Evolutionary conservation across 23 red algal species (phyloP).

Genomic region (Cyanidioschyzon merolae): DNA sequence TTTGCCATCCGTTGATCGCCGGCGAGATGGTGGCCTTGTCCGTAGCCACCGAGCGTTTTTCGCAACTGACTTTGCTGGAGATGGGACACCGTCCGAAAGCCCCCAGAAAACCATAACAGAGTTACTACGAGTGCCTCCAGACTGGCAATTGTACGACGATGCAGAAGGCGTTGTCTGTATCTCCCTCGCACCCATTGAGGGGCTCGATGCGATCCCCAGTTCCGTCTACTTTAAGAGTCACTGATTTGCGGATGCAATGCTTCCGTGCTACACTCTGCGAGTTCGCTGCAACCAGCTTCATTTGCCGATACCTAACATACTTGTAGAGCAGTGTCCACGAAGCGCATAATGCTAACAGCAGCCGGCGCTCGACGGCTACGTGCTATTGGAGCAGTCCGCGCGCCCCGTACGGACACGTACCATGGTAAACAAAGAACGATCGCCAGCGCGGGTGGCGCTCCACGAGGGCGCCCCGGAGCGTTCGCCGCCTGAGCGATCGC

Average conservation of each 20-base stretch:
- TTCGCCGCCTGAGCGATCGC: no score
- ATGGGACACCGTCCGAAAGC: not conserved
- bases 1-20: conserved; percentile 1
- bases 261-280: not conserved
- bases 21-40: not conserved
- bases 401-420: no score
- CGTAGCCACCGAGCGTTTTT: conserved; percentile 6
- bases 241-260: not conserved
- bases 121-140: not conserved
- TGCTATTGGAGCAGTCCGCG: no score
- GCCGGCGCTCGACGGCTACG: no score
- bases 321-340: no score
- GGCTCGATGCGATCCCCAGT: conserved; percentile 9
- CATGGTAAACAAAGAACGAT: no score
- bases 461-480: no score
- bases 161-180: not conserved
- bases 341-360: no score
- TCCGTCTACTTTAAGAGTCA: not conserved
- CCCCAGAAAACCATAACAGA: not conserved
- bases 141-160: not conserved
- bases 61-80: not conserved
- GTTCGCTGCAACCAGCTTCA: not conserved
- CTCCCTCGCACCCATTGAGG: not conserved
- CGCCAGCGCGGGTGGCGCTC: no score
- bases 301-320: not conserved